Evolutionary conservation across 148 eudicot genomes (phyloP).

Genomic region (Drosera capensis): DNA sequence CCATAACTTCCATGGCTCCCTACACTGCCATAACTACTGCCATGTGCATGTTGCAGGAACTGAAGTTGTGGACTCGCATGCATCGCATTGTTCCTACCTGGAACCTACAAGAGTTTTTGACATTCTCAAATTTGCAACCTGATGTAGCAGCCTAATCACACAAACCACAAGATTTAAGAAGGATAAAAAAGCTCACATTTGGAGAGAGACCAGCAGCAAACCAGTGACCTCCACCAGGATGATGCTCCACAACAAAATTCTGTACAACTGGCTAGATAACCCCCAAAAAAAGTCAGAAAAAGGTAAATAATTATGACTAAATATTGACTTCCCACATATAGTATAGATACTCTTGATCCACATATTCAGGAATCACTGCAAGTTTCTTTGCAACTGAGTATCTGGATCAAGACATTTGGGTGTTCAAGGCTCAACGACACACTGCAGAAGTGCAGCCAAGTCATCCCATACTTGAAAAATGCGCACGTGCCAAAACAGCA

Average conservation of each 20-base stretch:
- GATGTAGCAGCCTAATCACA: not conserved
- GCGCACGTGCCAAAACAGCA: too few species aligned
- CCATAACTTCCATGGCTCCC: constrained; percentile 94
- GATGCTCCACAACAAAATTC: constrained; percentile 78
- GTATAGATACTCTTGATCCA: too few species aligned
- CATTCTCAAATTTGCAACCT: not conserved
- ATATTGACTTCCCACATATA: too few species aligned
- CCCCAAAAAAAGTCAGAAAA: not conserved
- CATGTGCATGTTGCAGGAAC: constrained; percentile 45
- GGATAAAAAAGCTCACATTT: constrained; percentile 48
- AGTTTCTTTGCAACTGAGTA: too few species aligned
- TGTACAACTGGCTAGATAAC: constrained; percentile 54
- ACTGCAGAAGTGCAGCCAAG: too few species aligned
- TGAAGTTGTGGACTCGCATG: constrained; percentile 55
- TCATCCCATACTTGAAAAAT: too few species aligned
- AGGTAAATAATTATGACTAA: constrained; percentile 1
- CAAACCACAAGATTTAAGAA: not conserved
- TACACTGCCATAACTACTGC: constrained; percentile 87
- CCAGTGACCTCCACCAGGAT: constrained; percentile 99
- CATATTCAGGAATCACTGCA: too few species aligned
- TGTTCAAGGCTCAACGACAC: too few species aligned
- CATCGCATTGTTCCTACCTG: constrained; percentile 37
- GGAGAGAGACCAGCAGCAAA: constrained; percentile 99
- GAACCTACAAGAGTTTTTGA: constrained; percentile 30
- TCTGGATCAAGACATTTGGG: too few species aligned